These are phyloP conservation scores for Glycyrrhiza uralensis DNA, from an alignment of 306 rosid species.

Conservation along the genomic window DNA sequence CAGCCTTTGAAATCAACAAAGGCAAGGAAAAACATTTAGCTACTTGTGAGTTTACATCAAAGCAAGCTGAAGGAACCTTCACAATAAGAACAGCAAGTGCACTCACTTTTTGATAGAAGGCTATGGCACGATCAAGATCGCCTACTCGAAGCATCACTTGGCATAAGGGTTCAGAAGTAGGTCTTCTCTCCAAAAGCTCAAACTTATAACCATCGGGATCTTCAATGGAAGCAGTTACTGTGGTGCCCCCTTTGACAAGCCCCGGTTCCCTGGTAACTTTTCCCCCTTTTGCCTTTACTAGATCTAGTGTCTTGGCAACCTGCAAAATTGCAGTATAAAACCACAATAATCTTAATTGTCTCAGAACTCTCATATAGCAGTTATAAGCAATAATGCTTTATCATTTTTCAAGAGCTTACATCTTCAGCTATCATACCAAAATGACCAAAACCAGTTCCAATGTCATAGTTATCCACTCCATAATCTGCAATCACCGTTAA, in stretches of 20 bases:
- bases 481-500: conserved; percentile 55
- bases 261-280: conserved; percentile 73
- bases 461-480: conserved; percentile 77
- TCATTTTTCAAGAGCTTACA: conserved; percentile 50
- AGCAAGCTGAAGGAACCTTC: conserved; percentile 19
- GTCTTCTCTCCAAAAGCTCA: conserved; percentile 79
- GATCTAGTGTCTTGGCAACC: conserved; percentile 71
- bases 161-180: conserved; percentile 75
- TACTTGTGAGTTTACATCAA: conserved; percentile 13
- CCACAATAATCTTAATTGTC: not conserved
- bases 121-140: conserved; percentile 76
- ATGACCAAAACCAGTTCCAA: conserved; percentile 89
- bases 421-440: conserved; percentile 82
- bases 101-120: conserved; percentile 78
- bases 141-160: conserved; percentile 95
- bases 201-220: conserved; percentile 93
- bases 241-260: conserved; percentile 63
- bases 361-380: not conserved
- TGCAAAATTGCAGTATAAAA: conserved; percentile 23
- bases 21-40: conserved; percentile 12
- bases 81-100: conserved; percentile 6
- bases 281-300: conserved; percentile 79
- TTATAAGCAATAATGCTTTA: not conserved
- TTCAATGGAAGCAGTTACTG: conserved; percentile 69
- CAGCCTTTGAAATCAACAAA: conserved; percentile 52